Conservation (phyloP, 345 rosid species). For the Luvunga scandens region DNA sequence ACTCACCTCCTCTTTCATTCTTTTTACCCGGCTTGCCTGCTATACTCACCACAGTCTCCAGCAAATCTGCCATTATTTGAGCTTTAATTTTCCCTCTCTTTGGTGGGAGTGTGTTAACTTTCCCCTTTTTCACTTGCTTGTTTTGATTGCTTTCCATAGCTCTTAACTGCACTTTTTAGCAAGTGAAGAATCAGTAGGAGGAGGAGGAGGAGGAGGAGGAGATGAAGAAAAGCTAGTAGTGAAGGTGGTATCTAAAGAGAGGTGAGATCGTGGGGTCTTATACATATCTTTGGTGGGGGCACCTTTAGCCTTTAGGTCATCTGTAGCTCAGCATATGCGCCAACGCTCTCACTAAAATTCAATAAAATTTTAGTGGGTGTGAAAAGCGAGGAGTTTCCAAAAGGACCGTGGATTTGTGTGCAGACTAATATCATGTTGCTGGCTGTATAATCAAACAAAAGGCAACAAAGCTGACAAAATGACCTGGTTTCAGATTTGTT, state of each 20-base stretch:
- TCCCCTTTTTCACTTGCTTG: background rate
- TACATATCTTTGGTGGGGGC: background rate
- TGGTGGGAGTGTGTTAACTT: conserved; percentile 7
- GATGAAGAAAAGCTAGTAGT: too few species aligned
- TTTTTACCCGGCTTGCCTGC: background rate
- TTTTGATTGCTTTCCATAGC: conserved; percentile 2
- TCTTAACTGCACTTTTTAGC: background rate
- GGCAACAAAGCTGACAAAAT: too few species aligned
- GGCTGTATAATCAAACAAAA: too few species aligned
- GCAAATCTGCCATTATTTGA: background rate
- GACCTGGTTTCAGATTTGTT: too few species aligned
- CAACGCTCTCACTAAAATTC: background rate
- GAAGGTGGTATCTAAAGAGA: too few species aligned
- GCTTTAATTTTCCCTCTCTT: conserved; percentile 23
- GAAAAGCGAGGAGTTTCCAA: background rate
- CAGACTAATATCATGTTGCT: too few species aligned
- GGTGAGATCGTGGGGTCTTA: background rate
- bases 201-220: too few species aligned
- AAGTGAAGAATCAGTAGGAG: background rate
- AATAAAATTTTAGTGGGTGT: background rate
- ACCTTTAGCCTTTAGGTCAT: too few species aligned
- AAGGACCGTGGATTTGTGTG: too few species aligned
- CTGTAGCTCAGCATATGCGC: background rate
- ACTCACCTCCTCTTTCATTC: background rate
- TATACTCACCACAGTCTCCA: background rate